These are phyloP conservation scores for Fusarium verrucosum DNA, from an alignment of 2,329 filamentous ascomycete species.

Conservation along the genomic window DNA sequence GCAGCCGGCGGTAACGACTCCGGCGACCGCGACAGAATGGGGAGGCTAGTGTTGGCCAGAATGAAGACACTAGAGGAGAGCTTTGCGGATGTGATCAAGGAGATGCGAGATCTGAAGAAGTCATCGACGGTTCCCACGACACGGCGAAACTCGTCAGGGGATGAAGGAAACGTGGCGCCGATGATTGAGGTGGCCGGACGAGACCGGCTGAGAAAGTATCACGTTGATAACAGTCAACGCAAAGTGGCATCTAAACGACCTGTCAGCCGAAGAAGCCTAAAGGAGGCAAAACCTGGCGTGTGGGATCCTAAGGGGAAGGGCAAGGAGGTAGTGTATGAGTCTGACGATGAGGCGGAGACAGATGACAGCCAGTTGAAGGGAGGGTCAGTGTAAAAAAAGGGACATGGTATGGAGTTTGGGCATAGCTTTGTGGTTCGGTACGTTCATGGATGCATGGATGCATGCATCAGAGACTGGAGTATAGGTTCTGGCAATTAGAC, in stretches of 20 bases:
- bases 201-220: conserved; percentile 42
- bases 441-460: conserved; percentile 33
- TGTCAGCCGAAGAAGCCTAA: conserved; percentile 55
- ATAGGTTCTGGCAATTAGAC: conserved; percentile 24
- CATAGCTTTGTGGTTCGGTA: conserved; percentile 12
- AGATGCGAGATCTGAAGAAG: conserved; percentile 73
- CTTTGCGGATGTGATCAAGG: conserved; percentile 84
- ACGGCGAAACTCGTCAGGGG: conserved; percentile 62
- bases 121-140: conserved; percentile 59
- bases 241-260: conserved; percentile 48
- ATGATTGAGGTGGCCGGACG: conserved; percentile 50
- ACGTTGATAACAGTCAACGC: conserved; percentile 38
- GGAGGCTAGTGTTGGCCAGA: conserved; percentile 81
- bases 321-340: conserved; percentile 55
- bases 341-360: conserved; percentile 49
- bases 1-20: conserved; percentile 50
- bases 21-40: conserved; percentile 72
- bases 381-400: conserved; percentile 55
- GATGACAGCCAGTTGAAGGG: conserved; percentile 48
- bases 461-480: conserved; percentile 37
- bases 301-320: conserved; percentile 58
- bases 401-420: conserved; percentile 25
- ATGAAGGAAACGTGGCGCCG: conserved; percentile 47
- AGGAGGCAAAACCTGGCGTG: conserved; percentile 50
- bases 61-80: conserved; percentile 96